Evolutionary conservation across 345 rosid species (phyloP), one percentile per base, ranked within the genome.

Genomic region (Eucalyptus cloeziana): DNA sequence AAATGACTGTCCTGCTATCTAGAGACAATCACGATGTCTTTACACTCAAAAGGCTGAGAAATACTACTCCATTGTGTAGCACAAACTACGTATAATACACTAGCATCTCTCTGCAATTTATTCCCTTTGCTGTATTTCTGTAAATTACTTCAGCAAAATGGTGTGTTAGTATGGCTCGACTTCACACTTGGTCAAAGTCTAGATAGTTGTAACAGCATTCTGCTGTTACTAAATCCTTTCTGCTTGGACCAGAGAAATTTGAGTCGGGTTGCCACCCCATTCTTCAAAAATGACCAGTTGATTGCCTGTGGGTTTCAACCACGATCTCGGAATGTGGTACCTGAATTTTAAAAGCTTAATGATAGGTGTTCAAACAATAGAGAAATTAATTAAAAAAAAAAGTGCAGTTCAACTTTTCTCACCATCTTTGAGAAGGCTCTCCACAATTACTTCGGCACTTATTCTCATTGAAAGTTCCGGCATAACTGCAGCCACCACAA

Each of bases 311-410:
- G 95, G 94, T 50, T 93, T 93, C 64, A 98, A 89, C 99, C 99
- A 97, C 13, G 99, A 95, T 44, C 93, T 95, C 3, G 99, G 99
- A 64, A 97, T 94, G 91, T 97, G 99, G 92, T 98, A 98, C 97
- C 99, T 97, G 91, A 86, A 89, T 91, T 7, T 19, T 13, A 49
- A 56, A 13, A 14, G 86, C 49, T 83, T 27, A 43, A 43, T 33
- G 64, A 24, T 13, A 40, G 37, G 60, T 21, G 76, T 47, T 16
- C 40, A 9, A 33, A 85, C 64, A 19, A 31, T 54, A 56, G 22
- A 40, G 47, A n/a, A 24, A n/a, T 88, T 19, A 30, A 25, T 19
- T 44, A 14, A 5, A 25, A 43, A 24, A 14, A 30, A 10, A 12
- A 43, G 87, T 43, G 17, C 52, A 47, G 58, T 6, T 81, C 44